Conservation (phyloP, 345 rosid genomes). For the Lumnitzera littorea region DNA sequence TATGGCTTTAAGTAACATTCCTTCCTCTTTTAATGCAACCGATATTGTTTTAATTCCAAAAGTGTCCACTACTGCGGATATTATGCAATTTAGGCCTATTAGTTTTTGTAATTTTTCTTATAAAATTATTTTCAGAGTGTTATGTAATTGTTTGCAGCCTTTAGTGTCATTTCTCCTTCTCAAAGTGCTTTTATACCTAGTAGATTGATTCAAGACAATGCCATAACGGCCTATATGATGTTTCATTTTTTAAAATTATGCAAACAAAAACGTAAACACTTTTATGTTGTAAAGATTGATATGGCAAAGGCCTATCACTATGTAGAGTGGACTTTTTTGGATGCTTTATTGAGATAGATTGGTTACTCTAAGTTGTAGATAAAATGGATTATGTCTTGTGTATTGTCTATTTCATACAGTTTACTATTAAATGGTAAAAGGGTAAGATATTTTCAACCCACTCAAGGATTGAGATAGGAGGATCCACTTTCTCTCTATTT, state of each 20-base stretch:
- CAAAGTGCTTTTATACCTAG: too few species aligned
- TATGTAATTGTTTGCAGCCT: too few species aligned
- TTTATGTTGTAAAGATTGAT: not conserved
- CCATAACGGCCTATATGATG: too few species aligned
- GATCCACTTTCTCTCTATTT: not conserved
- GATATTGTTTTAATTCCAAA: too few species aligned
- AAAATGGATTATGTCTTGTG: not conserved
- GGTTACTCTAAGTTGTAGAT: not conserved
- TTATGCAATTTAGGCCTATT: too few species aligned
- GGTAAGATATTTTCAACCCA: not conserved
- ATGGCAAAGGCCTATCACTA: not conserved
- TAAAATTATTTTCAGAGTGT: too few species aligned
- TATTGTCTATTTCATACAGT: not conserved
- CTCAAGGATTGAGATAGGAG: not conserved
- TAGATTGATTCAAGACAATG: too few species aligned
- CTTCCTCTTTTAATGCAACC: too few species aligned
- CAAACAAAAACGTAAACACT: not conserved
- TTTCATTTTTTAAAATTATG: not conserved
- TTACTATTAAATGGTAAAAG: not conserved
- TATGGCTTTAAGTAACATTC: too few species aligned
- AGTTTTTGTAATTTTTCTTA: too few species aligned
- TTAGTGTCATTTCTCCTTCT: too few species aligned
- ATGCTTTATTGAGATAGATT: not conserved
- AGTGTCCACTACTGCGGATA: too few species aligned
- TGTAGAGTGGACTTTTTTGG: not conserved